These are phyloP conservation scores for Malassezia globosa DNA, from an alignment of 1,284 basidiomycete genomes.

Conservation along the genomic window DNA sequence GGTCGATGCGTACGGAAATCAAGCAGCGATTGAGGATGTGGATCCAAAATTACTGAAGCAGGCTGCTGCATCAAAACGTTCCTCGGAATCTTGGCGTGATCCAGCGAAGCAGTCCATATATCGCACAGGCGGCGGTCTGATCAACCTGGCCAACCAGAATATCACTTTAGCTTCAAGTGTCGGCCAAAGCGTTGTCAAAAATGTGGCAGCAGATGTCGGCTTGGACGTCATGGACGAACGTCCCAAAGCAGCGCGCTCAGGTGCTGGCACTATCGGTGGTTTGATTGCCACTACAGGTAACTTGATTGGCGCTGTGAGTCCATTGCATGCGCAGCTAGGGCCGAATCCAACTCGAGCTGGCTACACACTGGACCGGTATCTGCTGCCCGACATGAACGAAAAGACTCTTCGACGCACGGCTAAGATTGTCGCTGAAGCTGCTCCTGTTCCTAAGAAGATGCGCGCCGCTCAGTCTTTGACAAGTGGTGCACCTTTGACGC, in stretches of 20 bases:
- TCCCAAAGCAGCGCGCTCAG: constrained; percentile 54
- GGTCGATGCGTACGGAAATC: constrained; percentile 8
- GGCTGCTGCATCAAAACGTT: background rate
- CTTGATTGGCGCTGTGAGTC: constrained; percentile 45
- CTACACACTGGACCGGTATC: constrained; percentile 58
- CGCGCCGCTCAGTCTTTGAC: background rate
- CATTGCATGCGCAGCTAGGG: constrained; percentile 50
- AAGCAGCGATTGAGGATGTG: background rate
- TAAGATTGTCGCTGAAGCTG: constrained; percentile 42
- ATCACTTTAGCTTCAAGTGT: background rate
- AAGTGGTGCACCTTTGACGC: background rate
- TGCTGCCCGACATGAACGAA: constrained; percentile 44
- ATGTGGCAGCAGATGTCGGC: constrained; percentile 37
- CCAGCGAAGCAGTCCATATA: background rate
- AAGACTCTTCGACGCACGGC: constrained; percentile 43
- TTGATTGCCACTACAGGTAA: constrained; percentile 64
- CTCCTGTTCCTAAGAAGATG: constrained; percentile 20
- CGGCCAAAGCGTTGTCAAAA: constrained; percentile 22
- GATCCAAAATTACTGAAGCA: constrained; percentile 1
- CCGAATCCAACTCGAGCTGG: constrained; percentile 61
- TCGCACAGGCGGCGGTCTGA: background rate
- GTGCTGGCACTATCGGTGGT: constrained; percentile 62
- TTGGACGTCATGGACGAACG: constrained; percentile 45
- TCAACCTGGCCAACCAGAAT: constrained; percentile 7
- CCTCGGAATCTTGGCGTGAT: background rate